Evolutionary conservation across 1,139 yeast species (phyloP).

Genomic region (Pichia sp.): DNA sequence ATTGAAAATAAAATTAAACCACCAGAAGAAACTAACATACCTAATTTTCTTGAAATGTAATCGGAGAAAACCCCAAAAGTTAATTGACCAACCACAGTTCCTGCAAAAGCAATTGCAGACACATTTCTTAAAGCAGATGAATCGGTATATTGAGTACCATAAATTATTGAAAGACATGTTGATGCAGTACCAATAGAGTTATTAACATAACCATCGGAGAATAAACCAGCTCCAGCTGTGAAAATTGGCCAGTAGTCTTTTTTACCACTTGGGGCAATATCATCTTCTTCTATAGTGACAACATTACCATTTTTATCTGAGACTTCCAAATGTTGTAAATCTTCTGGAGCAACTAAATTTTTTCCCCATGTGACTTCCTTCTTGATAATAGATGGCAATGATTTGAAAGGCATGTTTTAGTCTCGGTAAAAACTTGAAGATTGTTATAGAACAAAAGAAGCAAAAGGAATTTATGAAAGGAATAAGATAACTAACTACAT

Average conservation of each 20-base stretch:
- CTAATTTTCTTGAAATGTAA: constrained; percentile 67
- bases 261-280: constrained; percentile 21
- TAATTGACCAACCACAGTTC: constrained; percentile 85
- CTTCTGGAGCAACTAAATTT: constrained; percentile 18
- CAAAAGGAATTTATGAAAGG: neutral
- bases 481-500: too few relatives aligned
- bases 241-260: constrained; percentile 60
- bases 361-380: constrained; percentile 38
- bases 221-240: constrained; percentile 86
- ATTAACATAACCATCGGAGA: constrained; percentile 87
- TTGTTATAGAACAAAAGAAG: neutral
- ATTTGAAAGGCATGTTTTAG: constrained; percentile 27
- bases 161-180: constrained; percentile 58
- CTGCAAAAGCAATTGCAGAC: constrained; percentile 84
- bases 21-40: constrained; percentile 71
- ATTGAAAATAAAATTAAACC: constrained; percentile 71
- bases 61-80: constrained; percentile 76
- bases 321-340: constrained; percentile 17
- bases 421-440: neutral
- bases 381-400: constrained; percentile 41
- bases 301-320: constrained; percentile 20
- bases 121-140: constrained; percentile 72
- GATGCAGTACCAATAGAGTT: constrained; percentile 74
- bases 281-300: constrained; percentile 21
- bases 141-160: constrained; percentile 53